Conservation (phyloP, 108 stramenopile species). For the Skeletonema costatum region DNA sequence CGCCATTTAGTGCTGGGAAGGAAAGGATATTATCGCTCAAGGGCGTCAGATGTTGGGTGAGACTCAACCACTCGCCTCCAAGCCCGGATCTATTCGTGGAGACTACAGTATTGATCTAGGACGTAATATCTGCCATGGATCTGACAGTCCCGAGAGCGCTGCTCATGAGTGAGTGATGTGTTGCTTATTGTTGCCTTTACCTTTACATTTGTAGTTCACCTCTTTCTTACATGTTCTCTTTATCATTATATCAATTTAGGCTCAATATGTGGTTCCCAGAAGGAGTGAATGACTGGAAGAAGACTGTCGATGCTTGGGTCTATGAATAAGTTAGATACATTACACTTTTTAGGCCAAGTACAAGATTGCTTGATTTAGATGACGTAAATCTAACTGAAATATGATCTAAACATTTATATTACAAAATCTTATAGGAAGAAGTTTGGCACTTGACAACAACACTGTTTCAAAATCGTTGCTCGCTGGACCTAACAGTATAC, state of each 20-base stretch:
- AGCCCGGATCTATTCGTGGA: constrained; percentile 83
- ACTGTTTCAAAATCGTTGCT: background rate
- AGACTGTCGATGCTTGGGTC: constrained; percentile 74
- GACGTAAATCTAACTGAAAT: background rate
- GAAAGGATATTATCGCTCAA: constrained; percentile 80
- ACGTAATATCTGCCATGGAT: constrained; percentile 71
- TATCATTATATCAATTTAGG: background rate
- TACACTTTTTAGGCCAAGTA: no score
- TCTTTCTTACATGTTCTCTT: background rate
- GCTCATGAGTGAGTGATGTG: constrained; percentile 54
- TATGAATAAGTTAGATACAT: constrained; percentile 56
- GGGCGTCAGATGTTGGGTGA: constrained; percentile 93
- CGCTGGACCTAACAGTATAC: background rate
- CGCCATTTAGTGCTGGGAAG: constrained; percentile 61
- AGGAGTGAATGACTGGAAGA: constrained; percentile 83
- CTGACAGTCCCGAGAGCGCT: constrained; percentile 75
- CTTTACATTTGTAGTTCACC: background rate
- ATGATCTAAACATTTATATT: background rate
- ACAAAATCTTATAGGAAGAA: background rate
- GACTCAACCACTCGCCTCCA: constrained; percentile 80
- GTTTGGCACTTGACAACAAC: background rate
- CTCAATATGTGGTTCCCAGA: constrained; percentile 89
- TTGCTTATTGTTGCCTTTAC: background rate
- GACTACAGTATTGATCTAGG: constrained; percentile 89
- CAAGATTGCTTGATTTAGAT: background rate